Conservation (phyloP, 140 eudicot genomes). For the Anethum foeniculum region DNA sequence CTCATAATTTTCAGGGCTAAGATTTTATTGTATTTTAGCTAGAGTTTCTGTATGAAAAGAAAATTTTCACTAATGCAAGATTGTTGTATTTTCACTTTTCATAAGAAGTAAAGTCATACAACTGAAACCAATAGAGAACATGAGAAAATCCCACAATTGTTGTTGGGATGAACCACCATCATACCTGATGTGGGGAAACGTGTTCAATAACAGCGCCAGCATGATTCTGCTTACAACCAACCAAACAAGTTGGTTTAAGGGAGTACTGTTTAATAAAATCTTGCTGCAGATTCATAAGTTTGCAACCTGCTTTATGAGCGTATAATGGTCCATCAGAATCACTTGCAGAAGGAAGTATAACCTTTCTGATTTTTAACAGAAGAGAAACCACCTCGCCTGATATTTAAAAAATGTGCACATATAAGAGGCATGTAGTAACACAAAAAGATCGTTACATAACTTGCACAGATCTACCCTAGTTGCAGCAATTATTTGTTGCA, state of each 20-base stretch:
- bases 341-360: constrained; percentile 5
- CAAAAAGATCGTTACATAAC: background rate
- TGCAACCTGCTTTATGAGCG: constrained; percentile 10
- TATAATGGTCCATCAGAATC: background rate
- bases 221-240: constrained; percentile 10
- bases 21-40: background rate
- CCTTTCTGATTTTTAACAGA: constrained; percentile 16
- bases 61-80: background rate
- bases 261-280: background rate
- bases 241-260: constrained; percentile 4
- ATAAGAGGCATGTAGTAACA: background rate
- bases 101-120: background rate
- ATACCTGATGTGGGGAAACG: constrained; percentile 30
- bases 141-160: background rate
- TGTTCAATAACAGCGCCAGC: background rate
- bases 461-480: background rate
- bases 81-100: background rate
- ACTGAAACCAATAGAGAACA: constrained; percentile 1
- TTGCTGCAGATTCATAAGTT: constrained; percentile 16
- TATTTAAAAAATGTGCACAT: constrained; percentile 3
- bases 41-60: background rate
- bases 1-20: background rate
- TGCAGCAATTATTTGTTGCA: background rate
- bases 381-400: constrained; percentile 30
- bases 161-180: constrained; percentile 25